Conservation (phyloP, 2,329 filamentous ascomycete species). For the Clonostachys byssicola region DNA sequence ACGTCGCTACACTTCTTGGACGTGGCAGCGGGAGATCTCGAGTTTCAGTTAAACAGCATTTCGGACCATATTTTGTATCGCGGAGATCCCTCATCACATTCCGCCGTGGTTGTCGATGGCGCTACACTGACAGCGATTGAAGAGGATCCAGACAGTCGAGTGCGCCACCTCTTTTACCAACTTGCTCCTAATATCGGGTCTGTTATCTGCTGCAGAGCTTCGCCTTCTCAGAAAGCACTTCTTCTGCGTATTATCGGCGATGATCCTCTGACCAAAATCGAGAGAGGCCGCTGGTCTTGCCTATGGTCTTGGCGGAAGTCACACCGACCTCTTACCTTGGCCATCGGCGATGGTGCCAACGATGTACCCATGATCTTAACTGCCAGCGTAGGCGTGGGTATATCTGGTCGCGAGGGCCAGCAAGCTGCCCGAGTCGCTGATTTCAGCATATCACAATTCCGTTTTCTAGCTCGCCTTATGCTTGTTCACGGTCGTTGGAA, state of each 20-base stretch:
- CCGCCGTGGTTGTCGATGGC: conserved; percentile 93
- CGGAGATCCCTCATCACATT: conserved; percentile 57
- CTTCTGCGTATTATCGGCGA: conserved; percentile 98
- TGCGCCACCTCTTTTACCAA: conserved; percentile 78
- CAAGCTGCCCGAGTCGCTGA: conserved; percentile 95
- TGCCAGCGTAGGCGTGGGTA: conserved; percentile 95
- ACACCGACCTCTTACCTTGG: conserved; percentile 67
- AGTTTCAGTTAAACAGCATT: conserved; percentile 72
- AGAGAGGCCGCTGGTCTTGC: conserved; percentile 79
- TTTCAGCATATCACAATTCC: conserved; percentile 93
- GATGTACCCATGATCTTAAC: conserved; percentile 99
- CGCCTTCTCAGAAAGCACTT: conserved; percentile 91
- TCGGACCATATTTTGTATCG: conserved; percentile 80
- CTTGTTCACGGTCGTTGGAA: conserved; percentile 97
- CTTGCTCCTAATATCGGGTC: conserved; percentile 95
- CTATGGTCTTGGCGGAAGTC: no score
- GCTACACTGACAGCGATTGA: conserved; percentile 93
- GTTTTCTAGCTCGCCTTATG: conserved; percentile 87
- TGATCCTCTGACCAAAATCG: conserved; percentile 57
- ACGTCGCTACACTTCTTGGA: conserved; percentile 94
- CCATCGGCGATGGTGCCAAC: conserved; percentile 96
- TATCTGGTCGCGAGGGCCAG: conserved; percentile 93
- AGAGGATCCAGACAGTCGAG: conserved; percentile 80
- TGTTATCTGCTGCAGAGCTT: conserved; percentile 97
- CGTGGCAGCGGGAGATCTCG: conserved; percentile 61